phyloP scores from a whole-genome alignment of 129 eudicot species.

The Kitagawia praeruptora region DNA sequence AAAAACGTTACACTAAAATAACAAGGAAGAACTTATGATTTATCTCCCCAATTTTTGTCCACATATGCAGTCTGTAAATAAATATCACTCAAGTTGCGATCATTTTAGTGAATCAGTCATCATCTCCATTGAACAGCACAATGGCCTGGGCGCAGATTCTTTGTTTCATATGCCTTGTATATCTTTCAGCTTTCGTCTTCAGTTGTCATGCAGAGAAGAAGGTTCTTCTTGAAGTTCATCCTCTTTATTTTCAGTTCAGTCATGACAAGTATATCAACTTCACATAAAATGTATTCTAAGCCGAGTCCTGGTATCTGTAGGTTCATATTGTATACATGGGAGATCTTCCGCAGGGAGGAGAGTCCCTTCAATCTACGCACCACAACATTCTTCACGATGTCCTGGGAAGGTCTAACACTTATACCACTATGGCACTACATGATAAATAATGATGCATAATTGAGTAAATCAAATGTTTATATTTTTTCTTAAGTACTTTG shows the following conservation, averaged over 20 bases:
- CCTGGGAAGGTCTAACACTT: constrained; percentile 18
- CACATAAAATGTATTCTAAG: neutral
- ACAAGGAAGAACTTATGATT: neutral
- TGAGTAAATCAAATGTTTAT: neutral
- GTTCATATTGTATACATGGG: constrained; percentile 32
- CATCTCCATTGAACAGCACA: neutral
- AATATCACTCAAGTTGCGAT: neutral
- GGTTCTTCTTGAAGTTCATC: neutral
- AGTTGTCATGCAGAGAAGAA: constrained; percentile 9
- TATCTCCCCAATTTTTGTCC: neutral
- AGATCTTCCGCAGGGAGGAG: constrained; percentile 13
- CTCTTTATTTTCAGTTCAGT: neutral
- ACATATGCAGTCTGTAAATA: neutral
- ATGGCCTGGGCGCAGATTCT: constrained; percentile 7
- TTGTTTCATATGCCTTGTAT: constrained; percentile 1
- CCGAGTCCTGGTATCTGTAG: neutral
- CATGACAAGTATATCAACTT: neutral
- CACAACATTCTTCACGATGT: neutral
- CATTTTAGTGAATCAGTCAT: neutral
- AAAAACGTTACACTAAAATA: neutral
- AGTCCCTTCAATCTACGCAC: constrained; percentile 18
- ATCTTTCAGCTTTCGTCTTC: constrained; percentile 3
- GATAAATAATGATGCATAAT: too few relatives aligned
- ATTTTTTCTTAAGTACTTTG: neutral
- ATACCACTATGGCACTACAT: neutral